phyloP scores from a whole-genome alignment of 2,329 filamentous ascomycete genomes.

The Trichothecium roseum region DNA sequence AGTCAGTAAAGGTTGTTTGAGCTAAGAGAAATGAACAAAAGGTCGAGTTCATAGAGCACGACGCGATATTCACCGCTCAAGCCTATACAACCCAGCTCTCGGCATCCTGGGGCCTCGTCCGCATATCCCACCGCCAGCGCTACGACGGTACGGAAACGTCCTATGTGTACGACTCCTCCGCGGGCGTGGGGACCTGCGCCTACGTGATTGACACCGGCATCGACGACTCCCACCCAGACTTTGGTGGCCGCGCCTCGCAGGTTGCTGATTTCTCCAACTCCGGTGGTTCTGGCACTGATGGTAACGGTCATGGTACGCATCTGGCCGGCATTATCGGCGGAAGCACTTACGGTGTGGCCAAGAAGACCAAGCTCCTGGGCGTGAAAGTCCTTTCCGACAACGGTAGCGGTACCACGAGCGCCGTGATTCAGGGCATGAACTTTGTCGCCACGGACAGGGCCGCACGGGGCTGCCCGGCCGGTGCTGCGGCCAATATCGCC shows the following conservation, averaged over 20 bases:
- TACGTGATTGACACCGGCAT: constrained; percentile 17
- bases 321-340: constrained; percentile 12
- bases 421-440: constrained; percentile 16
- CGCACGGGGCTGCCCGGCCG: constrained; percentile 11
- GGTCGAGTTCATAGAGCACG: constrained; percentile 25
- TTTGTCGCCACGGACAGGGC: constrained; percentile 20
- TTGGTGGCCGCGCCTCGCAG: constrained; percentile 10
- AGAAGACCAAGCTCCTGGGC: constrained; percentile 24
- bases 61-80: constrained; percentile 14
- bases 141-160: constrained; percentile 4
- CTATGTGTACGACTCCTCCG: constrained; percentile 11
- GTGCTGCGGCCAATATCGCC: constrained; percentile 32
- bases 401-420: constrained; percentile 5
- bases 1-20: too few species aligned
- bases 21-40: not conserved
- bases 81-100: constrained; percentile 7
- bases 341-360: constrained; percentile 18
- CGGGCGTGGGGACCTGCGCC: constrained; percentile 12
- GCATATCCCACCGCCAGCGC: constrained; percentile 10
- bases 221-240: constrained; percentile 11
- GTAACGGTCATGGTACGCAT: constrained; percentile 25
- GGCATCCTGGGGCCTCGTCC: constrained; percentile 11
- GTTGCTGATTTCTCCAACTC: constrained; percentile 6
- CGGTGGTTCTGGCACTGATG: constrained; percentile 6
- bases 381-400: constrained; percentile 25